Conservation (phyloP, 2,329 filamentous ascomycete genomes). For the Anisogramma anomala region DNA sequence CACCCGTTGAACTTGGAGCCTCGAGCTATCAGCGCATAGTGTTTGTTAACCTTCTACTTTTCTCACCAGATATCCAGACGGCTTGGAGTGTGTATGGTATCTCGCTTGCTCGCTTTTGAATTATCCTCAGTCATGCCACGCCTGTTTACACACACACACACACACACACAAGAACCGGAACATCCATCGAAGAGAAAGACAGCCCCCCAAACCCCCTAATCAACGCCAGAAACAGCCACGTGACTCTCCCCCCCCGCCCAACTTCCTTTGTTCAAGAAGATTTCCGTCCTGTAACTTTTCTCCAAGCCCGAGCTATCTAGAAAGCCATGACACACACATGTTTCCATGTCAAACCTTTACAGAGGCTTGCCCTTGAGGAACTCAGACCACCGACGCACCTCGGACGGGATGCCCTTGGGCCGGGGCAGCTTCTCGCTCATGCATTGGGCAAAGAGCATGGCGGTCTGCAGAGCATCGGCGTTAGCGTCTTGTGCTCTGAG, state of each 20-base stretch:
- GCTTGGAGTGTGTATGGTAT: too few species aligned
- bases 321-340: neutral
- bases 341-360: conserved; percentile 32
- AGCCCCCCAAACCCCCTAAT: neutral
- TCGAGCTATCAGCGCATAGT: too few species aligned
- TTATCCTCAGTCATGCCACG: conserved; percentile 3
- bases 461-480: conserved; percentile 50
- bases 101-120: neutral
- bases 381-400: conserved; percentile 90
- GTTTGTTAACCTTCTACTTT: too few species aligned
- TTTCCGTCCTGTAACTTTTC: neutral
- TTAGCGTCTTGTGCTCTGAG: conserved; percentile 19
- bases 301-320: neutral
- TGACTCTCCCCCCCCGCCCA: too few species aligned
- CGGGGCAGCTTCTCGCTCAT: conserved; percentile 94
- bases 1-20: too few species aligned
- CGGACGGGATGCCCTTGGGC: conserved; percentile 73
- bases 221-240: conserved; percentile 10
- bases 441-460: conserved; percentile 88
- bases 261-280: too few species aligned
- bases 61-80: too few species aligned
- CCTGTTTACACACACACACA: conserved; percentile 7
- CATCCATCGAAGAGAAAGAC: neutral
- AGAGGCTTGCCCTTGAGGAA: conserved; percentile 81
- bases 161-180: conserved; percentile 2